Evolutionary conservation across 176 grass and related monocot species (phyloP).

Genomic region (Rhynchospora breviuscula): DNA sequence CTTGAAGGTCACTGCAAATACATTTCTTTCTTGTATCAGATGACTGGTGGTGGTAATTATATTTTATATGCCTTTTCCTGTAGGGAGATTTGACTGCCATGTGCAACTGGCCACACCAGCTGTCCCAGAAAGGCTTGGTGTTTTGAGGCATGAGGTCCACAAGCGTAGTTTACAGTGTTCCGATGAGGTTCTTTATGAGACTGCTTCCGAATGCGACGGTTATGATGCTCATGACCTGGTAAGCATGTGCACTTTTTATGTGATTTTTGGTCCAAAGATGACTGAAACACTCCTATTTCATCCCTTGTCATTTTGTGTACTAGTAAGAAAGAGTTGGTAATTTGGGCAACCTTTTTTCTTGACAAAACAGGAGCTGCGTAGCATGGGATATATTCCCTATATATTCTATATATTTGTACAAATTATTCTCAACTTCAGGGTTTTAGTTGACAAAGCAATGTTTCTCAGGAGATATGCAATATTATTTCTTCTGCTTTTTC

Average conservation of each 20-base stretch:
- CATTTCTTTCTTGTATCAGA: not conserved
- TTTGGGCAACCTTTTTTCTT: not conserved
- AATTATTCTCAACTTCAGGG: not conserved
- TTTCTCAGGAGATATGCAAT: not conserved
- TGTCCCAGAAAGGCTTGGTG: constrained; percentile 61
- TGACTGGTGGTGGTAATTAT: not conserved
- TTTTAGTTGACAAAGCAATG: not conserved
- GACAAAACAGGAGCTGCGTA: not conserved
- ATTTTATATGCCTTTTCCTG: not conserved
- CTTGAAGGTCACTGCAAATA: not conserved
- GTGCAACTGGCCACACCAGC: constrained; percentile 79
- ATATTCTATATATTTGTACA: not conserved
- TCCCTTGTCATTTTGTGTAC: not conserved
- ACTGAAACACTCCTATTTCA: not conserved
- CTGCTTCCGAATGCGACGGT: constrained; percentile 86
- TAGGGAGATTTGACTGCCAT: constrained; percentile 96
- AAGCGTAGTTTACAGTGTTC: constrained; percentile 58
- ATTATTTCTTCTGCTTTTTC: not conserved
- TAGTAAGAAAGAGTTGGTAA: not conserved
- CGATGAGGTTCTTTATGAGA: constrained; percentile 67
- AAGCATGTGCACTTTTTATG: constrained; percentile 7
- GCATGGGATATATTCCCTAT: not conserved
- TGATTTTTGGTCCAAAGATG: not conserved
- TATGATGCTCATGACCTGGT: constrained; percentile 96
- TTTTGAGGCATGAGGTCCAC: constrained; percentile 70